Conservation (phyloP, 805 yeast species). For the Kluyveromyces wickerhamii region DNA sequence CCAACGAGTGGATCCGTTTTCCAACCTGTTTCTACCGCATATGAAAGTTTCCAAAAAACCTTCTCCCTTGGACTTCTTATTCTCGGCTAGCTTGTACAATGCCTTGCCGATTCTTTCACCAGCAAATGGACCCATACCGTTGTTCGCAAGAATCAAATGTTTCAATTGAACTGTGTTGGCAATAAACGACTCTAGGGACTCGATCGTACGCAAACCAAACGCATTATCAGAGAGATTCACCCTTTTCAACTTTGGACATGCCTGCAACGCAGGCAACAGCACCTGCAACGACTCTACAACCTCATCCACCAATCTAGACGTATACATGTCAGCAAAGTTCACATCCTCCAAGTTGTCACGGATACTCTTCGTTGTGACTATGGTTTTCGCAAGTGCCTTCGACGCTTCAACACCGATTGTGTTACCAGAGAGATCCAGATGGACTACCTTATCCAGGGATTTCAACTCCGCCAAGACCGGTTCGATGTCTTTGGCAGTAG, state of each 20-base stretch:
- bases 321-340: constrained; percentile 86
- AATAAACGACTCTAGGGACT: constrained; percentile 73
- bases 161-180: constrained; percentile 69
- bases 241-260: constrained; percentile 59
- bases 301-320: constrained; percentile 91
- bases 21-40: constrained; percentile 96
- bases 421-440: constrained; percentile 82
- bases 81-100: constrained; percentile 58
- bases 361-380: constrained; percentile 31
- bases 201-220: constrained; percentile 91
- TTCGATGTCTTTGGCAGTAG: constrained; percentile 61
- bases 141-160: constrained; percentile 84
- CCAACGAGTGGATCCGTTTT: constrained; percentile 84
- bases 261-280: constrained; percentile 64
- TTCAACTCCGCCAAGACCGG: constrained; percentile 57
- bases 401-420: constrained; percentile 92
- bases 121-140: constrained; percentile 98
- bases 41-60: constrained; percentile 71
- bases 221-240: constrained; percentile 92
- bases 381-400: constrained; percentile 51
- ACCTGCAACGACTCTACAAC: constrained; percentile 75
- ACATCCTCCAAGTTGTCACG: constrained; percentile 51
- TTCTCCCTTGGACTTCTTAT: constrained; percentile 43
- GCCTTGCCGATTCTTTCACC: constrained; percentile 92
- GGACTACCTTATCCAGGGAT: constrained; percentile 32